A percentile compares a stretch with the other conserved stretches of the same genome.
These are phyloP conservation scores for Corrigiola litoralis DNA, from an alignment of 179 eudicot species.

Conservation along the genomic window DNA sequence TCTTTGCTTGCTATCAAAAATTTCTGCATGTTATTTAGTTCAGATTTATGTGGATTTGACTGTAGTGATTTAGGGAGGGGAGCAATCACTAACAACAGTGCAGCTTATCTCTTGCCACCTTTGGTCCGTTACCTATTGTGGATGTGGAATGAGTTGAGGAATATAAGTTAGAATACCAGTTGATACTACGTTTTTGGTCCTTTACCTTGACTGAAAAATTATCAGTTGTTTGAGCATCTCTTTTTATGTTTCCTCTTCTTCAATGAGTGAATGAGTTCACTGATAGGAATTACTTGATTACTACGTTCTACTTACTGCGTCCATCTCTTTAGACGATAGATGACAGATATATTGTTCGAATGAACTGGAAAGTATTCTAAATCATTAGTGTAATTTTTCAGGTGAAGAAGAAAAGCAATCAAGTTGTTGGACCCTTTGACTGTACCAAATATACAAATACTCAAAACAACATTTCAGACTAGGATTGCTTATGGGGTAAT, in stretches of 20 bases:
- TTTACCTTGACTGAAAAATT: neutral
- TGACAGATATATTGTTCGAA: neutral
- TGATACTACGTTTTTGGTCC: neutral
- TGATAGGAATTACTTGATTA: neutral
- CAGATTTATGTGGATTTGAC: neutral
- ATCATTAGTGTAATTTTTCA: conserved; percentile 32
- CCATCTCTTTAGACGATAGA: neutral
- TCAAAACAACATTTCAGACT: conserved; percentile 27
- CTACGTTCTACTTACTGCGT: neutral
- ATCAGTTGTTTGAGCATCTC: neutral
- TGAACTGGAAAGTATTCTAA: neutral
- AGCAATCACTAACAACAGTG: too few relatives aligned
- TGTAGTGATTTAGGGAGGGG: neutral
- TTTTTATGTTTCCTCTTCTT: neutral
- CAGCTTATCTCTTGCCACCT: too few relatives aligned
- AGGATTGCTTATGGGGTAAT: conserved; percentile 11
- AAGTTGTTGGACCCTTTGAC: conserved; percentile 78
- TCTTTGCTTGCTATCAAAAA: too few relatives aligned
- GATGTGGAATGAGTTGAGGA: neutral
- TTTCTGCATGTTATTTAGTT: neutral
- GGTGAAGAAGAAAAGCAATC: conserved; percentile 73
- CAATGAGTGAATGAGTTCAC: neutral
- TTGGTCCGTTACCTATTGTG: too few relatives aligned
- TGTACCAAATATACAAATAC: conserved; percentile 65
- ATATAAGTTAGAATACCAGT: neutral